Evolutionary conservation across 1,284 basidiomycete species (phyloP), one percentile per base, ranked within the genome.

Genomic region (Athelia sp.): DNA sequence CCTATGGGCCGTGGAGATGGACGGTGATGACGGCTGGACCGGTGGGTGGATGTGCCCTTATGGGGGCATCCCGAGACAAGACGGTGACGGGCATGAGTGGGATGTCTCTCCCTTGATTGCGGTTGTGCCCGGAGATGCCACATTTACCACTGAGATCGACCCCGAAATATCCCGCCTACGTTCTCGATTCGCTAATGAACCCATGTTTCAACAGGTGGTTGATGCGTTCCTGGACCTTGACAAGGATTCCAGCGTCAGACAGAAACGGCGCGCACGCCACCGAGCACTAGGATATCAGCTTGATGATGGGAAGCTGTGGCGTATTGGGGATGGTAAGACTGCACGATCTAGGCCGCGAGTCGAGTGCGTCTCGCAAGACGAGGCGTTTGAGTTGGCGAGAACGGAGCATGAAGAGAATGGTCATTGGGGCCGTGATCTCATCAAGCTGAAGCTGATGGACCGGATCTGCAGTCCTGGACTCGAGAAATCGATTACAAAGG

Each of bases 231-330:
- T 49, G 22, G 31, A 51, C 19, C 10, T 45, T 22, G 43, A 43
- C 42, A 17, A 29, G 26, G 26, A 29, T 13, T 6, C 15, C 19
- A 19, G 18, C 9, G 9, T 53, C 17, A 17, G 52, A 14, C 50
- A 43, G 6, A 34, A 52, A 26, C 52, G 54, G 22, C 45, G 58
- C 6, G 68, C 64, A 1, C 40, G 54, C 15, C 65, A 69, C 43
- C 49, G 58, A 1, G 63, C 63, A 0, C 19, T 38, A 0, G 55
- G 56, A 3, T 70, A 69, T 54, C 53, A 63, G 47, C 57, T 70
- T 6, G 59, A 65, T 1, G 64, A 61, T 2, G 62, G 60, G 1
- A 59, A 56, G 45, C 52, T 72, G 29, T 72, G 70, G 69, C 54
- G 53, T 1, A 21, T 67, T 0, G 56, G 54, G 4, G 57, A 54